phyloP scores from a whole-genome alignment of 2,329 filamentous ascomycete species.

The Ceratocystis cacaofunesta region DNA sequence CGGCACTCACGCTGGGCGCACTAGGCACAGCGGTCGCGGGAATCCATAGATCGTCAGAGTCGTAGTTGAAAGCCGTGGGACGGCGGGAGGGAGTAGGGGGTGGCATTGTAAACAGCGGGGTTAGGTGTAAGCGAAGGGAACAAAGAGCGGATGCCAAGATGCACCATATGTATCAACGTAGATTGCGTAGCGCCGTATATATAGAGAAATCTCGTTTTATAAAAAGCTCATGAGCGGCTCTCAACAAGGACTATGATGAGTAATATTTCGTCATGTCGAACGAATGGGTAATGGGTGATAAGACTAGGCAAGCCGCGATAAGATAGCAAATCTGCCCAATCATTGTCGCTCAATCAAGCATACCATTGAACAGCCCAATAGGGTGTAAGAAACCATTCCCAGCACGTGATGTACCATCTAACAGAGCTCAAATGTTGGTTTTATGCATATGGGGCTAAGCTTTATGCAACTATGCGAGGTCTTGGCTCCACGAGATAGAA shows the following conservation, averaged over 20 bases:
- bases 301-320: not conserved
- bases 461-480: not conserved
- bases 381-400: not conserved
- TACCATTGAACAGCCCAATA: not conserved
- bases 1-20: not conserved
- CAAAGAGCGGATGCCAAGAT: not conserved
- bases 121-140: not conserved
- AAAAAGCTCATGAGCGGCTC: too few relatives aligned
- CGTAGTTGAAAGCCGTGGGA: not conserved
- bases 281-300: too few relatives aligned
- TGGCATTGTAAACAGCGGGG: not conserved
- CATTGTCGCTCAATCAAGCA: not conserved
- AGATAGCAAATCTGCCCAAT: not conserved
- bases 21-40: not conserved
- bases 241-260: not conserved
- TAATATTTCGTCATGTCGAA: not conserved
- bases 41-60: constrained; percentile 9
- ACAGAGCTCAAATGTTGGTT: not conserved
- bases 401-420: not conserved
- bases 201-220: too few relatives aligned
- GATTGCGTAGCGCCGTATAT: too few relatives aligned
- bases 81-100: not conserved
- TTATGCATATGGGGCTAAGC: not conserved
- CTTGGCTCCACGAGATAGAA: not conserved
- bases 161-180: not conserved